Evolutionary conservation across 2,329 filamentous ascomycete species (phyloP).

Genomic region (Neofusicoccum kwambonambiense): DNA sequence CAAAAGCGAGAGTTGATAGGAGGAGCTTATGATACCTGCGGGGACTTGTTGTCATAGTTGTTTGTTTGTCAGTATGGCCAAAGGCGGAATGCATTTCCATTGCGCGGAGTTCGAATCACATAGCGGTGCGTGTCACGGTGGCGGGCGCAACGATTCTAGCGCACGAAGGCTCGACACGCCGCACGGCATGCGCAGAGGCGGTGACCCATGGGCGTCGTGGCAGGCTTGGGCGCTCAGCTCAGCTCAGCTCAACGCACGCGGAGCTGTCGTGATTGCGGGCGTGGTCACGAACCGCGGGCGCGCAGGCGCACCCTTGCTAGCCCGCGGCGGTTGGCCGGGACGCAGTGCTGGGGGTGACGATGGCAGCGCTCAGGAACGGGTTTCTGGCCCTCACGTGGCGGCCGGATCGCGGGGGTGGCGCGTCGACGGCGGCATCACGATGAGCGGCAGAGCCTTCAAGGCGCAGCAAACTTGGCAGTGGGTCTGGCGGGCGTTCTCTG

Average conservation of each 20-base stretch:
- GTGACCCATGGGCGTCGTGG: conserved; percentile 6
- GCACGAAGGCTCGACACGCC: not conserved
- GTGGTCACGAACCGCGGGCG: not conserved
- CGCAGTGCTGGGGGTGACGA: not conserved
- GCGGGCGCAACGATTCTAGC: not conserved
- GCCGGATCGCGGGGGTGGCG: conserved; percentile 14
- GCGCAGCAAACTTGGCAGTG: conserved; percentile 10
- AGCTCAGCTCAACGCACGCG: not conserved
- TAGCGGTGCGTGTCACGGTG: conserved; percentile 1
- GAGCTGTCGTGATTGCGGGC: not conserved
- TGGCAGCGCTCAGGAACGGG: conserved; percentile 1
- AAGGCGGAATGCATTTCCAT: conserved; percentile 7
- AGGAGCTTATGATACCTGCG: conserved; percentile 9
- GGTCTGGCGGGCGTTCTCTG: not conserved
- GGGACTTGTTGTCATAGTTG: conserved; percentile 4
- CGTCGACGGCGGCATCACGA: conserved; percentile 3
- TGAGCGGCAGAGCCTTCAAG: conserved; percentile 4
- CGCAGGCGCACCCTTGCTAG: not conserved
- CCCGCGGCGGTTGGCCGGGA: not conserved
- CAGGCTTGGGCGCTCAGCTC: not conserved
- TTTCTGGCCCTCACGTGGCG: conserved; percentile 1
- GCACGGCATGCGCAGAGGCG: conserved; percentile 3
- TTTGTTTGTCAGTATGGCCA: not conserved
- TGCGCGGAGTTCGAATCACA: conserved; percentile 5
- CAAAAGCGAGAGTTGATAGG: conserved; percentile 6